Evolutionary conservation across 2,329 filamentous ascomycete genomes (phyloP).

Genomic region (Phyllosticta paracitricarpa): DNA sequence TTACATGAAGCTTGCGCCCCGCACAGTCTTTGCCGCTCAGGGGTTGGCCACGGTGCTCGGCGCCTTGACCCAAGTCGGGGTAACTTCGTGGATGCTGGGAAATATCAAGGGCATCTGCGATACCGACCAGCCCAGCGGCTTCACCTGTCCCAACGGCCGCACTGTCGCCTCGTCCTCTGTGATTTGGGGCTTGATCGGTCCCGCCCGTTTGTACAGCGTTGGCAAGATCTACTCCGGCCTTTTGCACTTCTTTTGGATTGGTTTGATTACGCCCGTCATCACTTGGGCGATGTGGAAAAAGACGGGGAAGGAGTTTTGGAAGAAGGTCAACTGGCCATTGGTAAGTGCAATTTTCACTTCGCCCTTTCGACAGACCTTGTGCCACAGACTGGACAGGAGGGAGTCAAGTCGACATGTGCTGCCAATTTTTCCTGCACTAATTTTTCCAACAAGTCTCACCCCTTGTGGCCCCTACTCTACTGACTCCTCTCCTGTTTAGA

Average conservation of each 20-base stretch:
- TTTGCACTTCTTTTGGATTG: slow-evolving; percentile 63
- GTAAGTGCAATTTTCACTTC: slow-evolving; percentile 39
- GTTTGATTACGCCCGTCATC: slow-evolving; percentile 51
- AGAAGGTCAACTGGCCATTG: slow-evolving; percentile 5
- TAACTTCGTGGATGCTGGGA: slow-evolving; percentile 47
- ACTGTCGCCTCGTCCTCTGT: slow-evolving; percentile 58
- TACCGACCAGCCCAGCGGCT: slow-evolving; percentile 24
- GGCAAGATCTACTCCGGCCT: slow-evolving; percentile 53
- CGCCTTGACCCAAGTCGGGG: slow-evolving; percentile 55
- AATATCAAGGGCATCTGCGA: slow-evolving; percentile 57
- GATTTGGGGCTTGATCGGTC: slow-evolving; percentile 58
- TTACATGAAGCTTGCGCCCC: slow-evolving; percentile 49
- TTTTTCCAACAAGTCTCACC: too few relatives aligned
- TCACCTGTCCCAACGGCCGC: slow-evolving; percentile 47
- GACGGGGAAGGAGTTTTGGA: slow-evolving; percentile 26
- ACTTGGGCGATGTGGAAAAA: slow-evolving; percentile 54
- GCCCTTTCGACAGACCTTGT: slow-evolving; percentile 28
- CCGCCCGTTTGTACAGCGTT: slow-evolving; percentile 56
- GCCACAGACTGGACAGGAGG: too few relatives aligned
- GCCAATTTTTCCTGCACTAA: too few relatives aligned
- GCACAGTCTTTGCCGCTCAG: slow-evolving; percentile 57
- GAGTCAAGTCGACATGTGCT: too few relatives aligned
- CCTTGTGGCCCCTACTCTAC: not conserved
- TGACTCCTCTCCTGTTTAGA: not conserved
- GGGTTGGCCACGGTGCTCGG: slow-evolving; percentile 56